Base-by-base conservation (phyloP, 805 yeast species). In the Kluyveromyces lactis region DNA sequence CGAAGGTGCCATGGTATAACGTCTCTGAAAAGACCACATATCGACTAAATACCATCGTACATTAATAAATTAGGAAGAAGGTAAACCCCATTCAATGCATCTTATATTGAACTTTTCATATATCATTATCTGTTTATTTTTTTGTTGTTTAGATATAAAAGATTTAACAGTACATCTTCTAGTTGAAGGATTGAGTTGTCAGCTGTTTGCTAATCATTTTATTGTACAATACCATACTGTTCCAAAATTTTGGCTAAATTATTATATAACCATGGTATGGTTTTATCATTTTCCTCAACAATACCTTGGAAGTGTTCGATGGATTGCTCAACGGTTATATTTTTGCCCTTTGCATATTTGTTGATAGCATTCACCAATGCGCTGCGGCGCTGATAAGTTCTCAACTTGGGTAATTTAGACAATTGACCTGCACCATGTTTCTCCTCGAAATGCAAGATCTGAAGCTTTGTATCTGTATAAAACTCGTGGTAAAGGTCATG, bases 201-300 rank as follows among this genome's bases (percentile, higher is more conserved):
- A n/a, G n/a, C n/a, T n/a, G n/a, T n/a, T n/a, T n/a, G n/a, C n/a
- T n/a, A n/a, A n/a, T n/a, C 12, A 28, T 21, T 33, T 34, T 17
- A 34, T 18, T 34, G 37, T 15, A 15, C 21, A n/a, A 34, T 24
- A 9, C 15, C 21, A 18, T 40, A 33, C 31, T 53, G 60, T 31
- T 49, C 53, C 45, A 57, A 35, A 9, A 57, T 48, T 31, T 56
- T 59, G 11, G 58, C 60, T 4, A 62, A 33, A 8, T 63, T 58
- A 42, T 62, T 63, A 40, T 63, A 63, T 32, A 63, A 41, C 62
- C 66, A 62, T 12, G 66, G 60, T n/a, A 63, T 58, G 1, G 63
- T 50, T 52, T 56, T 57, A 29, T 56, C 58, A n/a, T 55, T 60
- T 5, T 50, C 53, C 5, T 47, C 41, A 44, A 64, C 52, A 34